These are phyloP conservation scores for Pharus latifolius DNA, from an alignment of 176 grass and related monocot genomes.

Conservation along the genomic window DNA sequence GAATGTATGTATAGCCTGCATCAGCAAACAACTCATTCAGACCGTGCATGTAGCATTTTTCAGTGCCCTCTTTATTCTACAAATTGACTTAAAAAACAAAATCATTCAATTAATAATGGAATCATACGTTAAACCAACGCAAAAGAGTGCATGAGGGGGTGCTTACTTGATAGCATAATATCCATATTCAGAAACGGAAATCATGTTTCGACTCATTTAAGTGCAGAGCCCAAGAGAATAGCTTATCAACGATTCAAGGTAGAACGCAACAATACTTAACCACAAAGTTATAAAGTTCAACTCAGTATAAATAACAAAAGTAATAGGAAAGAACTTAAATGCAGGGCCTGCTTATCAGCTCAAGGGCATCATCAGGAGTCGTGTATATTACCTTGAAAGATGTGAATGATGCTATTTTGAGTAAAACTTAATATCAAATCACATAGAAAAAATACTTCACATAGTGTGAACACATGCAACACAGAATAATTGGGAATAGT, in stretches of 20 bases:
- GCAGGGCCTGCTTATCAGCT: background rate
- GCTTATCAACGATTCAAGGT: too few relatives aligned
- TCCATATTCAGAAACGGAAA: background rate
- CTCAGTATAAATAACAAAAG: too few relatives aligned
- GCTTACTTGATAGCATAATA: background rate
- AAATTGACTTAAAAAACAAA: background rate
- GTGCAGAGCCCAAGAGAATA: background rate
- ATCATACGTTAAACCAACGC: background rate
- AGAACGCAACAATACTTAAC: background rate
- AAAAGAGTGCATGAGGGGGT: background rate
- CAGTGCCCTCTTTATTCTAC: background rate
- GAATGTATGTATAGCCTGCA: slow-evolving; percentile 52
- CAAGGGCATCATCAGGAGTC: background rate
- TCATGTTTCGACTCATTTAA: background rate
- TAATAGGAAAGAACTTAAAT: background rate
- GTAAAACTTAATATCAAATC: background rate
- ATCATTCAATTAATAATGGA: background rate
- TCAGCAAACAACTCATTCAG: background rate
- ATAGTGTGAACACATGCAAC: background rate
- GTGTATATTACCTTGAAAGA: background rate
- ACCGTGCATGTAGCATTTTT: too few relatives aligned
- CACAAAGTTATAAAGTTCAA: background rate
- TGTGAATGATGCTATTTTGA: background rate
- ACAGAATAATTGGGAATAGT: background rate
- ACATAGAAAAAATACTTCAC: background rate